Conservation (phyloP, 345 rosid genomes). For the Kandelia obovata region DNA sequence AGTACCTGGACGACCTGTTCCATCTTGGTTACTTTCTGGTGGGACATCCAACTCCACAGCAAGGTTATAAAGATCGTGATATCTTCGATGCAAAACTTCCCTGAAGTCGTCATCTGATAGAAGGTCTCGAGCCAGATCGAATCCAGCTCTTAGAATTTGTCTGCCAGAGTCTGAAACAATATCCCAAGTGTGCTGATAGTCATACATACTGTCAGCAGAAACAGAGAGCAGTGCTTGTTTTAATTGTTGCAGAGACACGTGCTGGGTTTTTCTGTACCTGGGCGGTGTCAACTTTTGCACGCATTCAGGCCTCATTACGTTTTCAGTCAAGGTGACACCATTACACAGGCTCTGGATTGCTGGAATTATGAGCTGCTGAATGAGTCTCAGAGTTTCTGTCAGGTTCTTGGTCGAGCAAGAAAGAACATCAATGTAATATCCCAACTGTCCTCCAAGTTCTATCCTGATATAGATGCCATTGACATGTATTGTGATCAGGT, state of each 20-base stretch:
- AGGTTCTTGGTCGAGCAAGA: constrained; percentile 88
- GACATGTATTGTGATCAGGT: constrained; percentile 66
- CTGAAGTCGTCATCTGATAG: constrained; percentile 91
- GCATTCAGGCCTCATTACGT: constrained; percentile 76
- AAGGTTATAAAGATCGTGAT: constrained; percentile 76
- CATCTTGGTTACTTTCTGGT: constrained; percentile 45
- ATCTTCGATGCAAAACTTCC: constrained; percentile 81
- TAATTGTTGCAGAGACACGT: constrained; percentile 56
- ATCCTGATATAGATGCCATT: constrained; percentile 75
- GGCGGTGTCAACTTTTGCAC: constrained; percentile 72
- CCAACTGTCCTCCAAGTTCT: constrained; percentile 91
- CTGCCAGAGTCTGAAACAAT: constrained; percentile 65
- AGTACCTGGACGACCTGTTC: constrained; percentile 30
- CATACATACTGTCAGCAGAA: constrained; percentile 89
- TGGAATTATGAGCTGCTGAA: constrained; percentile 73
- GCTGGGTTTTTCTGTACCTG: constrained; percentile 65
- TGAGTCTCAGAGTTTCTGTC: constrained; percentile 72
- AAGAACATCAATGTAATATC: constrained; percentile 78
- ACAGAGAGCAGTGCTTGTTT: constrained; percentile 82
- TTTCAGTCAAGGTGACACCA: constrained; percentile 77
- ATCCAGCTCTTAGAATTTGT: constrained; percentile 54
- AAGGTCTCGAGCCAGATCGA: constrained; percentile 84
- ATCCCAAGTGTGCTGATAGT: constrained; percentile 93
- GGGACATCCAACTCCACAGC: constrained; percentile 82
- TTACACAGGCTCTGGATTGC: constrained; percentile 79